Percentiles rank a stretch among this genome's conserved stretches.
Evolutionary conservation across 805 yeast genomes (phyloP).

Genomic region (Novakomyces olei): DNA sequence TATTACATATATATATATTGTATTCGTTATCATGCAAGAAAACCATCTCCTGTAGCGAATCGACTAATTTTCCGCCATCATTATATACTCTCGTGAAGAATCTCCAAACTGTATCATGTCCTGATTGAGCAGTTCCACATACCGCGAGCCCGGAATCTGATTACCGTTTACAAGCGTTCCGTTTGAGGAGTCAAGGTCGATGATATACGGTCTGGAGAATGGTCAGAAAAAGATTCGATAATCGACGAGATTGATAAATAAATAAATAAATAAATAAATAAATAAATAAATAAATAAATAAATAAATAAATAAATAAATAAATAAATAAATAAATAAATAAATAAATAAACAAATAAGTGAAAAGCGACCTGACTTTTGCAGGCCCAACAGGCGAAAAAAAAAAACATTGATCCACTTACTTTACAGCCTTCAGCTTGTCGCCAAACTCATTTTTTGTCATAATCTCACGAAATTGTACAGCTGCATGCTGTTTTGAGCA

Average conservation of each 20-base stretch:
- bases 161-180: constrained; percentile 25
- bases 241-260: no score
- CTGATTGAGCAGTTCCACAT: constrained; percentile 21
- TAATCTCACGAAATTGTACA: constrained; percentile 17
- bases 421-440: neutral
- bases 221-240: no score
- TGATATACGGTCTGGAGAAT: constrained; percentile 22
- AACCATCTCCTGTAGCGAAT: no score
- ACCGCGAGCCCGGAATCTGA: constrained; percentile 20
- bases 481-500: constrained; percentile 51
- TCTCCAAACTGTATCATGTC: constrained; percentile 23
- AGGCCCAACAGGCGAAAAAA: neutral
- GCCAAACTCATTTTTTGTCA: constrained; percentile 2
- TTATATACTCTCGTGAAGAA: constrained; percentile 11
- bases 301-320: no score
- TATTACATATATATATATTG: no score
- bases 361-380: constrained; percentile 6
- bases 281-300: no score
- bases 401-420: neutral
- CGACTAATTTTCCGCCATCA: constrained; percentile 7
- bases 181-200: constrained; percentile 27
- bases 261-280: no score
- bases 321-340: no score
- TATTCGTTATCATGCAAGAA: no score
- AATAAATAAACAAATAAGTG: no score